Conservation (phyloP, 257 asterid species). For the Cynanchum wilfordii region DNA sequence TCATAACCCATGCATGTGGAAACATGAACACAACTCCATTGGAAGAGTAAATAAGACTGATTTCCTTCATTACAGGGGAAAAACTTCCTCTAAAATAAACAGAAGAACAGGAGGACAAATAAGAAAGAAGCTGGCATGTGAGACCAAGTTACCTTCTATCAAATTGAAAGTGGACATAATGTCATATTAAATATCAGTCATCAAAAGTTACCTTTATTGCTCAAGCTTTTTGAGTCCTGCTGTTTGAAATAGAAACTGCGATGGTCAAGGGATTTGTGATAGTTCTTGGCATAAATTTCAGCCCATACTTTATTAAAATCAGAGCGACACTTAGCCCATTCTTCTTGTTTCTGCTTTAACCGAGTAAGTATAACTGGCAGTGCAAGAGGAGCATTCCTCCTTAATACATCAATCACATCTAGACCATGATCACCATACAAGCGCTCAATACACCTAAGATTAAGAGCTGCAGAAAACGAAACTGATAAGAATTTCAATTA, state of each 20-base stretch:
- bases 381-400: slow-evolving; percentile 74
- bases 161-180: slow-evolving; percentile 5
- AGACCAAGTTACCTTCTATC: not conserved
- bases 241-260: slow-evolving; percentile 95
- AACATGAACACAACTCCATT: not conserved
- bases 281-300: slow-evolving; percentile 79
- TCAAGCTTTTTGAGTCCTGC: slow-evolving; percentile 91
- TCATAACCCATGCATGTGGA: not conserved
- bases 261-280: slow-evolving; percentile 95
- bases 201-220: slow-evolving; percentile 68
- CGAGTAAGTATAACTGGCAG: slow-evolving; percentile 87
- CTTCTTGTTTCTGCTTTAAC: slow-evolving; percentile 94
- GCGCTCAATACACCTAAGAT: slow-evolving; percentile 93
- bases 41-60: not conserved
- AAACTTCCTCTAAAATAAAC: too few species aligned
- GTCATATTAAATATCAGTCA: slow-evolving; percentile 20
- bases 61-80: not conserved
- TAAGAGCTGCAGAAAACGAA: slow-evolving; percentile 47
- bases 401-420: slow-evolving; percentile 88
- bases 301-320: slow-evolving; percentile 98
- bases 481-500: slow-evolving; percentile 19
- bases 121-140: not conserved
- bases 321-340: slow-evolving; percentile 86
- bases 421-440: slow-evolving; percentile 98
- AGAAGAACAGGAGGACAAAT: not conserved